A percentile compares a stretch with the other conserved stretches of the same genome.
Conservation (phyloP, 176 grass and related monocot genomes). For the Elymus sibiricus region DNA sequence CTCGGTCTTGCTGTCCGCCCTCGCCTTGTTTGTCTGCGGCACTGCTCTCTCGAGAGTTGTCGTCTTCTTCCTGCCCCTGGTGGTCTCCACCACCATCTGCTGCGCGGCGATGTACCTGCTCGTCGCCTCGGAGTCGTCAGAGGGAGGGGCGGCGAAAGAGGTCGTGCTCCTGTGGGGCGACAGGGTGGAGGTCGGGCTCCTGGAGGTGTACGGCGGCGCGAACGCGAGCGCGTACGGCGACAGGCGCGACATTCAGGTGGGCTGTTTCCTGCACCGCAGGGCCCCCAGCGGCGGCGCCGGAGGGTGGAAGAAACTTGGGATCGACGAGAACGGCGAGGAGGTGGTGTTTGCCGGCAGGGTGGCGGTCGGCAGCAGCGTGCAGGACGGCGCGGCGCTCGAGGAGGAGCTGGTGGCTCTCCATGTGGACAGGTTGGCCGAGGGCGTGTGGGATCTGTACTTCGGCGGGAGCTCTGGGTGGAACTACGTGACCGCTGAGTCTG, state of each 20-base stretch:
- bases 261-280: conserved; percentile 43
- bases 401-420: conserved; percentile 41
- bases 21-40: background rate
- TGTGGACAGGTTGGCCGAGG: conserved; percentile 42
- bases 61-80: conserved; percentile 59
- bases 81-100: conserved; percentile 48
- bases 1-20: background rate
- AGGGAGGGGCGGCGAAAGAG: conserved; percentile 13
- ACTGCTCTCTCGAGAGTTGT: conserved; percentile 22
- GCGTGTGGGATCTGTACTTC: conserved; percentile 55
- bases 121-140: conserved; percentile 12
- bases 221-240: conserved; percentile 37
- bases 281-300: background rate
- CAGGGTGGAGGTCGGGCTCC: conserved; percentile 24
- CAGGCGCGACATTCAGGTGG: background rate
- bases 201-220: conserved; percentile 49
- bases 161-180: conserved; percentile 36
- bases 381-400: conserved; percentile 14
- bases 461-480: conserved; percentile 58
- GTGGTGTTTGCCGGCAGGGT: conserved; percentile 50
- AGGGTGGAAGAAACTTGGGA: background rate
- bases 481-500: background rate
- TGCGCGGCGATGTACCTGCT: conserved; percentile 31
- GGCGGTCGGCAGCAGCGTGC: background rate
- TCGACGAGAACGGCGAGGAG: conserved; percentile 40